phyloP scores from a whole-genome alignment of 768 basidiomycete genomes.

The Hebeloma cylindrosporum region DNA sequence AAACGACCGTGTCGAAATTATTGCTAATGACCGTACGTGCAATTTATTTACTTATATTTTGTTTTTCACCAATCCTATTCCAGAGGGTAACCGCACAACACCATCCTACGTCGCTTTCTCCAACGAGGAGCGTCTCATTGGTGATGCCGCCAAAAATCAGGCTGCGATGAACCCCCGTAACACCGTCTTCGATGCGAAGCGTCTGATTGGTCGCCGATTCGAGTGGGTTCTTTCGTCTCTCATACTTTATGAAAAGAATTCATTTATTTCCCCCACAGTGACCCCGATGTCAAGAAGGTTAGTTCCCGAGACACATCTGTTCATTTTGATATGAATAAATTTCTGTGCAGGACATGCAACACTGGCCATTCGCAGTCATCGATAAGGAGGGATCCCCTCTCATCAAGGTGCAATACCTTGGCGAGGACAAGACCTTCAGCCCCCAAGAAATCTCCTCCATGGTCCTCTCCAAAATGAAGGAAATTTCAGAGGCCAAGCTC shows the following conservation, averaged over 20 bases:
- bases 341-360: slow-evolving; percentile 73
- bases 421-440: slow-evolving; percentile 93
- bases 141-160: slow-evolving; percentile 98
- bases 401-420: slow-evolving; percentile 95
- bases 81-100: slow-evolving; percentile 98
- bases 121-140: slow-evolving; percentile 92
- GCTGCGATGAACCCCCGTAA: slow-evolving; percentile 99
- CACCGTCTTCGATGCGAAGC: slow-evolving; percentile 99
- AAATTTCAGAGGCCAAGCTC: slow-evolving; percentile 98
- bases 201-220: slow-evolving; percentile 95
- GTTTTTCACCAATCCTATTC: slow-evolving; percentile 11
- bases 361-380: slow-evolving; percentile 98
- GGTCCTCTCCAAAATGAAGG: slow-evolving; percentile 99
- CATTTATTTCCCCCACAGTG: slow-evolving; percentile 46
- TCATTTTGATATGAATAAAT: slow-evolving; percentile 4
- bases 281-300: slow-evolving; percentile 93
- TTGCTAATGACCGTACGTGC: slow-evolving; percentile 87
- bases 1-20: slow-evolving; percentile 99
- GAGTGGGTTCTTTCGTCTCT: slow-evolving; percentile 55
- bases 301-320: no score
- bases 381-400: slow-evolving; percentile 97
- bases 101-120: slow-evolving; percentile 99
- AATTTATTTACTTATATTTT: not conserved
- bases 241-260: slow-evolving; percentile 4
- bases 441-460: slow-evolving; percentile 99